Conservation (phyloP, 352 stramenopile genomes). For the Globisporangium middletonii region DNA sequence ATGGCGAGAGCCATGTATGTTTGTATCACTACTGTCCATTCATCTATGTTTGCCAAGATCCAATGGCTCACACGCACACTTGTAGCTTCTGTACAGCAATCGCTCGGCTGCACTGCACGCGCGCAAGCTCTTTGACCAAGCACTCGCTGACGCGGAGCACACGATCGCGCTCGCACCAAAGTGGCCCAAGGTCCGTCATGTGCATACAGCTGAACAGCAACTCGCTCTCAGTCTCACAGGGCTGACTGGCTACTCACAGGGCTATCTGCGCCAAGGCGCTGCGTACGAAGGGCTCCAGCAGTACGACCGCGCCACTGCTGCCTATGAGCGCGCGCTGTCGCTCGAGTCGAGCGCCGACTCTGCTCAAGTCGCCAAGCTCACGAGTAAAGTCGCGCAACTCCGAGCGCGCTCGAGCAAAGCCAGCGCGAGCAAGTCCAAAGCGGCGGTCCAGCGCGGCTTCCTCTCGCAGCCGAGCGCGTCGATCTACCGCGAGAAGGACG, state of each 20-base stretch:
- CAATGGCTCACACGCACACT: background rate
- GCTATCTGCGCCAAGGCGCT: constrained; percentile 86
- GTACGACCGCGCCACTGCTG: constrained; percentile 52
- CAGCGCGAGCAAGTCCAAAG: too few species aligned
- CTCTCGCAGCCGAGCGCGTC: constrained; percentile 29
- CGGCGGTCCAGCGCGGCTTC: constrained; percentile 44
- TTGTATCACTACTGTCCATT: too few species aligned
- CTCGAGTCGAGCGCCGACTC: constrained; percentile 43
- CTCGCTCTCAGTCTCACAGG: background rate
- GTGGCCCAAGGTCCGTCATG: constrained; percentile 82
- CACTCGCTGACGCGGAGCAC: constrained; percentile 78
- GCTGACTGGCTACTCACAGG: constrained; percentile 16
- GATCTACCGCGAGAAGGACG: constrained; percentile 65
- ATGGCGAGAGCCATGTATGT: constrained; percentile 47
- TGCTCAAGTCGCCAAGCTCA: constrained; percentile 62
- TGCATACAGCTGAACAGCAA: background rate
- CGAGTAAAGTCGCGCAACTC: constrained; percentile 12
- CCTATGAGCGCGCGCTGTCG: constrained; percentile 67
- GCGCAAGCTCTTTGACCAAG: constrained; percentile 59
- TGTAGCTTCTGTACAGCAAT: constrained; percentile 79
- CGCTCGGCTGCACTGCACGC: constrained; percentile 78
- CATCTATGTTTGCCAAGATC: background rate
- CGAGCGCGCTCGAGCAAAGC: background rate
- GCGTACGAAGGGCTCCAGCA: constrained; percentile 65
- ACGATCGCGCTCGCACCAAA: constrained; percentile 73